Evolutionary conservation across 2,329 filamentous ascomycete species (phyloP), one percentile per base, ranked within the genome.

Genomic region (Stachybotrys echinatus): DNA sequence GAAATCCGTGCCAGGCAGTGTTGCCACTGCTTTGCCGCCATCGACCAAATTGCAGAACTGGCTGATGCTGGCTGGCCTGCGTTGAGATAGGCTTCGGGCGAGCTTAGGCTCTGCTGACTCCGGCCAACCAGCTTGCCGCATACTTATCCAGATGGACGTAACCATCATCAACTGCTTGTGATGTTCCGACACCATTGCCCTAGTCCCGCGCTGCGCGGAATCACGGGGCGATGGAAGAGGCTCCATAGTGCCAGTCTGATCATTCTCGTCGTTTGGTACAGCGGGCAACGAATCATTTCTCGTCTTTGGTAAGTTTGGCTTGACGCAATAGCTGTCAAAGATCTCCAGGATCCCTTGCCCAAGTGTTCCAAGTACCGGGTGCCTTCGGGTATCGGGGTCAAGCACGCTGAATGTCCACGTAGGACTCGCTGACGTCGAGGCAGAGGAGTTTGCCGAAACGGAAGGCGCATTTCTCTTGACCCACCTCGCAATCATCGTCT

Each of bases 371-470:
- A 92, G 79, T 59, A 92, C 81, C 5, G 89, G 88, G 61, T 92
- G 88, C 12, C 85, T 81, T 31, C 86, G 76, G 8, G 79, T 81
- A 44, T 79, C 77, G 0, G 87, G 81, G 57, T 87, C 81, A 58
- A 92, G 84, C 54, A 89, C 81, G 69, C 86, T 90, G 63, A 92
- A 92, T 8, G 83, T 89, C 71, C 85, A 92, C 61, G 81, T 83
- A 50, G 68, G 71, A 44, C 81, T 79, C 4, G 64, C 53, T 6
- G 55, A 53, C 17, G 55, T 50, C 47, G 58, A 50, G 23, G 51
- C 45, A 27, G 48, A 55, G 8, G 51, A 47, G 19, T 51, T 48
- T n/a, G 60, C 55, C 18, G 50, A 55, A 3, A 54, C 48, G 12
- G 55, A 48, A 2, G 62, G 57, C 43, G 54, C 59, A 18, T 57